These are phyloP conservation scores for Amanita exitialis DNA, from an alignment of 768 basidiomycete genomes.

Conservation along the genomic window DNA sequence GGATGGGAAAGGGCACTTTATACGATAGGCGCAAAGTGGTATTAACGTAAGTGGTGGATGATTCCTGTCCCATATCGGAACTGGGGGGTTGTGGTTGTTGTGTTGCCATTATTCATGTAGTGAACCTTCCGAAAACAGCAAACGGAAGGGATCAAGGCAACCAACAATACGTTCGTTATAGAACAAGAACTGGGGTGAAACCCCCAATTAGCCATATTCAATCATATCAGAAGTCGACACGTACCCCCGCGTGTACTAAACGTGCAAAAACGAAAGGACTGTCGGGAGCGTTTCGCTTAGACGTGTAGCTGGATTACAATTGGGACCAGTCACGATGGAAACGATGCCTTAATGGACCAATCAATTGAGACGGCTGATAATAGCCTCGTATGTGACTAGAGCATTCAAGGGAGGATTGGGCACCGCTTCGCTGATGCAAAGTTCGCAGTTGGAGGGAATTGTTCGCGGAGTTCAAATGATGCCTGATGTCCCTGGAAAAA, in stretches of 20 bases:
- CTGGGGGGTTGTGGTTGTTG: not conserved
- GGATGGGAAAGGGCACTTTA: not conserved
- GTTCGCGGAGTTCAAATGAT: not conserved
- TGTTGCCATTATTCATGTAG: not conserved
- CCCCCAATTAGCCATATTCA: not conserved
- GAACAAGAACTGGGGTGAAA: not conserved
- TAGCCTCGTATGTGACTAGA: no score
- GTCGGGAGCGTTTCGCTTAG: no score
- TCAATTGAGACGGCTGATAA: not conserved
- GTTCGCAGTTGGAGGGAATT: not conserved
- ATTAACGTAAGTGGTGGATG: not conserved
- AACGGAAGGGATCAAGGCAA: not conserved
- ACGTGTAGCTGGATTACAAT: no score
- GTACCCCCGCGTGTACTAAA: not conserved
- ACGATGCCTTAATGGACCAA: not conserved
- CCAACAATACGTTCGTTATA: not conserved
- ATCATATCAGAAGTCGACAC: not conserved
- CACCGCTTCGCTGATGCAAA: not conserved
- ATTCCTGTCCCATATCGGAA: not conserved
- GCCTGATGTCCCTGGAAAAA: not conserved
- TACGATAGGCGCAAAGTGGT: not conserved
- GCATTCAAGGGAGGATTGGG: not conserved
- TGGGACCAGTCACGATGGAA: not conserved
- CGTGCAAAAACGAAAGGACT: not conserved
- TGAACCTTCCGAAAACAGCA: no score